phyloP scores from a whole-genome alignment of 208 protist genomes.

The Naegleria lovaniensis region DNA sequence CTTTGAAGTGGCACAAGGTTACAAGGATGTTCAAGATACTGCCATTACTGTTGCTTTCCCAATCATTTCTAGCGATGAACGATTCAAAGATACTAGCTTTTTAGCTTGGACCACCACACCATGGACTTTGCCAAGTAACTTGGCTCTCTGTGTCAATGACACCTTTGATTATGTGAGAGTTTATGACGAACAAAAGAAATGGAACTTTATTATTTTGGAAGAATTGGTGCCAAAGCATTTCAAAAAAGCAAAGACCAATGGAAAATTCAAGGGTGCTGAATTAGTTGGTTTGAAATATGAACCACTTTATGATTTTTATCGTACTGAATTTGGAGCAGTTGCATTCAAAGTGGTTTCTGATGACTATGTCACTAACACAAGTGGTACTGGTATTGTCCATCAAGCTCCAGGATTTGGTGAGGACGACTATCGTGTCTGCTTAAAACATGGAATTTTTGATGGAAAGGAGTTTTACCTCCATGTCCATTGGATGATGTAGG shows the following conservation, averaged over 20 bases:
- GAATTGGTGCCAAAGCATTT: slow-evolving; percentile 4
- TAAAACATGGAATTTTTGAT: slow-evolving; percentile 82
- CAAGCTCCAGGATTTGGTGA: slow-evolving; percentile 98
- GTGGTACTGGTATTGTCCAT: slow-evolving; percentile 99
- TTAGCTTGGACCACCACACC: slow-evolving; percentile 99
- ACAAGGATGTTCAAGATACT: slow-evolving; percentile 94
- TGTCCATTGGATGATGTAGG: slow-evolving; percentile 98
- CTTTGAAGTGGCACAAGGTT: slow-evolving; percentile 98
- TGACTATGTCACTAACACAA: slow-evolving; percentile 92
- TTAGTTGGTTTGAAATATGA: slow-evolving; percentile 83
- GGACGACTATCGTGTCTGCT: slow-evolving; percentile 97
- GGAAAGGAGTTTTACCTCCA: slow-evolving; percentile 51
- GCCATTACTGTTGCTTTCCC: slow-evolving; percentile 15
- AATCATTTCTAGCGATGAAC: slow-evolving; percentile 41
- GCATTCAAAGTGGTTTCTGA: slow-evolving; percentile 87
- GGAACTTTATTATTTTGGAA: slow-evolving; percentile 45
- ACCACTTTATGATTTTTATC: slow-evolving; percentile 95
- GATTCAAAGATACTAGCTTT: slow-evolving; percentile 62
- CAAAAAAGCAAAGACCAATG: slow-evolving; percentile 61
- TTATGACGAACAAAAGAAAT: slow-evolving; percentile 64
- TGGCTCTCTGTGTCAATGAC: slow-evolving; percentile 96
- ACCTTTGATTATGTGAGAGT: slow-evolving; percentile 95
- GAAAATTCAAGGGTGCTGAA: slow-evolving; percentile 68
- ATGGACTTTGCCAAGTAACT: slow-evolving; percentile 99
- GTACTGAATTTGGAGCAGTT: slow-evolving; percentile 42